phyloP scores from a whole-genome alignment of 1,284 basidiomycete genomes.

The Apiotrichum mycotoxinovorans region DNA sequence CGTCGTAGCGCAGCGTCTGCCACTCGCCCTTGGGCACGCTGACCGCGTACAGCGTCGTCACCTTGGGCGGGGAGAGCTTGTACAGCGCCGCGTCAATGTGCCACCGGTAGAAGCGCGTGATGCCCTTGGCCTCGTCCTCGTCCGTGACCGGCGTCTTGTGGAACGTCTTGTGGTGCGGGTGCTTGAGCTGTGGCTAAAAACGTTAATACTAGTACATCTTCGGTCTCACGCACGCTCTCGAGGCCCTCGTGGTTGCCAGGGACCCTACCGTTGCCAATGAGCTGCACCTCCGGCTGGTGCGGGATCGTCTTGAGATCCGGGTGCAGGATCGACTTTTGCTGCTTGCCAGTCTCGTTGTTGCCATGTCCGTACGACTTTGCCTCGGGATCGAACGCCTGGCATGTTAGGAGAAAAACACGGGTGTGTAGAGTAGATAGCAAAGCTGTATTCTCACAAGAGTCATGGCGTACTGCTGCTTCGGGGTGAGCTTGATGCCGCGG shows the following conservation, averaged over 20 bases:
- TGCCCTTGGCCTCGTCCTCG: constrained; percentile 70
- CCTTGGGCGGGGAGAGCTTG: constrained; percentile 77
- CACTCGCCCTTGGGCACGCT: constrained; percentile 64
- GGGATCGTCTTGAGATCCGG: constrained; percentile 84
- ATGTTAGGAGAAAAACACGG: neutral
- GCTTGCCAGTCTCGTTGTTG: constrained; percentile 71
- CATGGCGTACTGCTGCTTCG: constrained; percentile 75
- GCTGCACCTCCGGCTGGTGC: constrained; percentile 75
- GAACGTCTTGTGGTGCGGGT: constrained; percentile 84
- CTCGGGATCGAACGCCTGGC: constrained; percentile 71
- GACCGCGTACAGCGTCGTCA: constrained; percentile 82
- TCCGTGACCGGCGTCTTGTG: constrained; percentile 75
- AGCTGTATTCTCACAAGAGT: constrained; percentile 76
- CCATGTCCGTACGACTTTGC: constrained; percentile 75
- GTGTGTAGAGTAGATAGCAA: no score
- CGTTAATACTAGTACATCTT: neutral
- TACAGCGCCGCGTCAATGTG: constrained; percentile 93
- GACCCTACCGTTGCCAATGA: constrained; percentile 74
- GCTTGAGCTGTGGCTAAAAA: constrained; percentile 54
- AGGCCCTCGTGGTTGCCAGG: constrained; percentile 69
- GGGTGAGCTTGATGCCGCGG: constrained; percentile 63
- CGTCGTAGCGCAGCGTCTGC: constrained; percentile 78
- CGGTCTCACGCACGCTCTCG: constrained; percentile 55
- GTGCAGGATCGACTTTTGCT: constrained; percentile 71
- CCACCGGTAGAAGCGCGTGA: constrained; percentile 85